phyloP scores from a whole-genome alignment of 345 rosid species.

The Leavenworthia alabamica region DNA sequence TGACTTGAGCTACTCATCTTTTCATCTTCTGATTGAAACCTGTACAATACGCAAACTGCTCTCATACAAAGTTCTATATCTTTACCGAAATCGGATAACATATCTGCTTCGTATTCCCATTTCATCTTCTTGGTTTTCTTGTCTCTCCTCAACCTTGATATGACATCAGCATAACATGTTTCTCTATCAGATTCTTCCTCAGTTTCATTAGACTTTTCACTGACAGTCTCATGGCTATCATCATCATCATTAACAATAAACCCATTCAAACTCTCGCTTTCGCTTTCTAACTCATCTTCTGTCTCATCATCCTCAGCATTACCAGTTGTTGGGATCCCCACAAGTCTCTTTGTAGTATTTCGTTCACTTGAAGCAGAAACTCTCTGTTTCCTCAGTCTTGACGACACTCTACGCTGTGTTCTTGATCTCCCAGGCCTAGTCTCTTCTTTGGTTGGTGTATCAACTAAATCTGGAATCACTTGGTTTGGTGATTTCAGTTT shows the following conservation, averaged over 20 bases:
- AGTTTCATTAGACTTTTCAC: background rate
- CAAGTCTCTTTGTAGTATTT: constrained; percentile 8
- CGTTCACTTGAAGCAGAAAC: constrained; percentile 15
- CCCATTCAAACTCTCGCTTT: constrained; percentile 41
- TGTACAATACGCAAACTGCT: constrained; percentile 70
- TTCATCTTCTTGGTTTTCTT: constrained; percentile 31
- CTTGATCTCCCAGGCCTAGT: constrained; percentile 8
- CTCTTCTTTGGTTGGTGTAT: background rate
- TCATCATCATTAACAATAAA: constrained; percentile 46
- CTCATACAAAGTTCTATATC: constrained; percentile 65
- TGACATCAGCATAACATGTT: constrained; percentile 26
- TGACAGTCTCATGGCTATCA: constrained; percentile 23
- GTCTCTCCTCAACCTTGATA: constrained; percentile 44
- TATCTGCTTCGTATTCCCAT: constrained; percentile 60
- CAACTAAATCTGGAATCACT: background rate
- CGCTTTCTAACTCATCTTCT: constrained; percentile 37
- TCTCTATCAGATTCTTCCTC: constrained; percentile 41
- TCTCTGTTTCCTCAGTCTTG: constrained; percentile 34
- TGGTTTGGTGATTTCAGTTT: constrained; percentile 25
- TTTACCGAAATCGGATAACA: constrained; percentile 70
- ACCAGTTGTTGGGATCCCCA: constrained; percentile 32
- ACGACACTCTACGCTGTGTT: constrained; percentile 30
- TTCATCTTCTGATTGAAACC: constrained; percentile 62
- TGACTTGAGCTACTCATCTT: constrained; percentile 34
- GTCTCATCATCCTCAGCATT: constrained; percentile 37